These are phyloP conservation scores for Cyathus striatus DNA, from an alignment of 768 basidiomycete genomes.

Conservation along the genomic window DNA sequence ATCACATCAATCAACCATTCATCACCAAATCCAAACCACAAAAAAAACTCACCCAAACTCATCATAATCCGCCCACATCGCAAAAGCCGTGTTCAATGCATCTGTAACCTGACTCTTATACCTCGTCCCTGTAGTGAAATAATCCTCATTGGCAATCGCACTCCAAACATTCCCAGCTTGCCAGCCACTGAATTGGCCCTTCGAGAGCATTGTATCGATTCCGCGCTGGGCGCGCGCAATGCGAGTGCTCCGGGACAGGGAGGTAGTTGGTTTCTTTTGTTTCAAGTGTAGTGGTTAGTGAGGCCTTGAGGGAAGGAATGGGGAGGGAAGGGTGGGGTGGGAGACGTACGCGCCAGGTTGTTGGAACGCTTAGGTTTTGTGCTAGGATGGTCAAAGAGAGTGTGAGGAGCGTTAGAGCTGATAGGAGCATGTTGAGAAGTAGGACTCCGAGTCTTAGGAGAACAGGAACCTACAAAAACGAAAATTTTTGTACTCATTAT, in stretches of 20 bases:
- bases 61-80: slow-evolving; percentile 34
- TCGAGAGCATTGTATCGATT: not conserved
- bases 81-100: slow-evolving; percentile 36
- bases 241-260: slow-evolving; percentile 32
- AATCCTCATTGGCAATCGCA: slow-evolving; percentile 44
- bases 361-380: slow-evolving; percentile 36
- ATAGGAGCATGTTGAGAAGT: too few species aligned
- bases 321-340: not conserved
- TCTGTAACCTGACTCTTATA: slow-evolving; percentile 31
- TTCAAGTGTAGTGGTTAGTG: not conserved
- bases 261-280: slow-evolving; percentile 35
- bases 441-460: too few species aligned
- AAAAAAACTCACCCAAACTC: slow-evolving; percentile 27
- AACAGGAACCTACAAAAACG: too few species aligned
- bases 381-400: too few species aligned
- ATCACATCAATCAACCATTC: slow-evolving; percentile 1
- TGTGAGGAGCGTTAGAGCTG: too few species aligned
- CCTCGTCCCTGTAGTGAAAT: slow-evolving; percentile 26
- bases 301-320: slow-evolving; percentile 1
- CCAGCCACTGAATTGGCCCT: slow-evolving; percentile 23
- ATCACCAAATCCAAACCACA: not conserved
- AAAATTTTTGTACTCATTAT: too few species aligned
- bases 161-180: slow-evolving; percentile 48
- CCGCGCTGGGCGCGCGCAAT: slow-evolving; percentile 35
- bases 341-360: slow-evolving; percentile 36